Evolutionary conservation across 2,329 filamentous ascomycete species (phyloP), one percentile per base, ranked within the genome.

Genomic region (Aureobasidium namibiae): DNA sequence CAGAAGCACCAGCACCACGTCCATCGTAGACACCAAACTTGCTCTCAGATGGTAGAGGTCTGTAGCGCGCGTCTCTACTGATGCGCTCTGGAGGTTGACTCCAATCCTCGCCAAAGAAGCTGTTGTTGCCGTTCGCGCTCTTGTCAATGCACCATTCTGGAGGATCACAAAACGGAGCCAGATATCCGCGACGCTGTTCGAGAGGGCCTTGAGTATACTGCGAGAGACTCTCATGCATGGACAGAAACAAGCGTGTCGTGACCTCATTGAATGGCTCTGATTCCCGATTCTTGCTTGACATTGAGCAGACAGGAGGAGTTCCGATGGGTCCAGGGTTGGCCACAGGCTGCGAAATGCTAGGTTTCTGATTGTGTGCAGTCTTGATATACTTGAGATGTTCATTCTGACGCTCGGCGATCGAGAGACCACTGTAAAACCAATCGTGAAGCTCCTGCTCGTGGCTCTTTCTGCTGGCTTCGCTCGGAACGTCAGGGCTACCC

Each of bases 201-300:
- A 63, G n/a, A 31, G 69, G 63, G 59, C 68, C 75, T 36, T 72
- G 65, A 13, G 69, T 67, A 61, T 79, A 78, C 29, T 70, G 69
- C 8, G 68, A 67, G 1, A 78, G 67, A 33, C 70, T 76, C 62
- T 78, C 75, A 52, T 74, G 71, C 11, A 77, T 62, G 2, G 73
- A 70, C 7, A 77, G 69, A 56, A 77, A 72, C 4, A 73, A 60
- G 36, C 68, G 70, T 18, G 71, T 74, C 21, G 57, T 61, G 26
- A 24, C 42, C 31, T 59, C 49, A 29, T 61, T 56, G 56, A 59
- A 60, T 5, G 24, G 29, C 7, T 36, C 42, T 5, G 24, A 7
- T 16, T 46, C 34, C 21, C 10, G 34, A 13, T 45, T 42, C 36
- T 38, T 38, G 23, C 16, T 24, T 8, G 44, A 33, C 13, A 26